Evolutionary conservation across 257 asterid species (phyloP).

Genomic region (Nicotiana sylvestris): DNA sequence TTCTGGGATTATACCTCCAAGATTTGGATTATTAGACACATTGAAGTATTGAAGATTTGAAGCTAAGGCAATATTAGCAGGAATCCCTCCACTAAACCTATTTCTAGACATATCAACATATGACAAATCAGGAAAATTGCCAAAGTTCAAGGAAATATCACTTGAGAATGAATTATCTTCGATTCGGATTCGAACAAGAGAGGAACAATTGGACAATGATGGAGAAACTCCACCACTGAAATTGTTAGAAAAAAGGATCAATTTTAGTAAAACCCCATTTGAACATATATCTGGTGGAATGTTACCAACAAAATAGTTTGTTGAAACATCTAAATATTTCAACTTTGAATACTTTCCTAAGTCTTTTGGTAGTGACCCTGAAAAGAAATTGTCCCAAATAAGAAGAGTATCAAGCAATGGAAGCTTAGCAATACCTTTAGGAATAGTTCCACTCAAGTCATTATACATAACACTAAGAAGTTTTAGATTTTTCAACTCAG

Average conservation of each 20-base stretch:
- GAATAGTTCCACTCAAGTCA: constrained; percentile 71
- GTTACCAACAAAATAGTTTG: constrained; percentile 58
- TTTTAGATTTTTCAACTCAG: constrained; percentile 60
- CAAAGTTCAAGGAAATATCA: constrained; percentile 55
- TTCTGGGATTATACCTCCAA: constrained; percentile 62
- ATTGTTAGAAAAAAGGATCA: constrained; percentile 79
- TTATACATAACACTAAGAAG: constrained; percentile 87
- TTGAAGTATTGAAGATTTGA: constrained; percentile 60
- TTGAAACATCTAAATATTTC: constrained; percentile 75
- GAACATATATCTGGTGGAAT: constrained; percentile 70
- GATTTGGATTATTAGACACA: constrained; percentile 67
- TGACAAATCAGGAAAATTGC: constrained; percentile 39
- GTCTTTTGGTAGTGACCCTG: constrained; percentile 69
- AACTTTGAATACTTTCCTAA: constrained; percentile 66
- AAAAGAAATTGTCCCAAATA: constrained; percentile 82
- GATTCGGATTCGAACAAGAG: constrained; percentile 79
- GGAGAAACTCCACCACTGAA: constrained; percentile 75
- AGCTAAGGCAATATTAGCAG: constrained; percentile 44
- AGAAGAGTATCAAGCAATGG: constrained; percentile 73
- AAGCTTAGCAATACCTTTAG: constrained; percentile 71
- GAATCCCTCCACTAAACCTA: constrained; percentile 63
- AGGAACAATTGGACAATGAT: constrained; percentile 73
- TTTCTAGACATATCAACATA: constrained; percentile 86
- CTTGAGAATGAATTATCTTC: constrained; percentile 85
- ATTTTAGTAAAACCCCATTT: constrained; percentile 48